phyloP scores from a whole-genome alignment of 805 yeast species.

The Saturnispora halmiae region DNA sequence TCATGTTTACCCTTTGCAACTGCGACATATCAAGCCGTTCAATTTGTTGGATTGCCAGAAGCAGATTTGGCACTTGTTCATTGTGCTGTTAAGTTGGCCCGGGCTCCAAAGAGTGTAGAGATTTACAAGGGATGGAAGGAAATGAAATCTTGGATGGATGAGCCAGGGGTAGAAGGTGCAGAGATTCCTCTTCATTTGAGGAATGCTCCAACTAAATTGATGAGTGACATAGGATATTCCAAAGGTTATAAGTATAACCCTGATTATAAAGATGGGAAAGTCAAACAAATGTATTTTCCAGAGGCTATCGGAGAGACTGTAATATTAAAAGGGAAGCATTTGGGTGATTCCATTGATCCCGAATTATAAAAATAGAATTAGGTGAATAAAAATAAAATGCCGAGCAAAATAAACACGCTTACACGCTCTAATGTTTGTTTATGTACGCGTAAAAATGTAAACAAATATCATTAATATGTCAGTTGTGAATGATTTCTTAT shows the following conservation, averaged over 20 bases:
- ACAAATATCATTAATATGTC: neutral
- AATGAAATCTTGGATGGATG: slow-evolving; percentile 51
- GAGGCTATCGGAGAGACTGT: slow-evolving; percentile 38
- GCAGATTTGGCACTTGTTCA: slow-evolving; percentile 85
- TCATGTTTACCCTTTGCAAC: slow-evolving; percentile 78
- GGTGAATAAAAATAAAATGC: neutral
- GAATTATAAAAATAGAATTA: slow-evolving; percentile 26
- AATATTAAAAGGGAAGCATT: slow-evolving; percentile 48
- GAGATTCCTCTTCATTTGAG: slow-evolving; percentile 75
- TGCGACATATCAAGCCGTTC: slow-evolving; percentile 77
- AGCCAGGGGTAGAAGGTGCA: slow-evolving; percentile 52
- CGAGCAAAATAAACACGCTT: slow-evolving; percentile 4
- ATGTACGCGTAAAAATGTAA: neutral
- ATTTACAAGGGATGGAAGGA: slow-evolving; percentile 72
- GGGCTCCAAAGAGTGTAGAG: slow-evolving; percentile 78
- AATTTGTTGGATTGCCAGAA: slow-evolving; percentile 91
- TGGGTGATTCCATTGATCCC: slow-evolving; percentile 41
- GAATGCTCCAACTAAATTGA: slow-evolving; percentile 88
- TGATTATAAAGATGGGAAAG: slow-evolving; percentile 59
- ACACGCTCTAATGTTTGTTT: neutral
- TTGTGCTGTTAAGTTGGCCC: slow-evolving; percentile 83
- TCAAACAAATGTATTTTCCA: slow-evolving; percentile 71
- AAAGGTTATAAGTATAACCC: slow-evolving; percentile 88
- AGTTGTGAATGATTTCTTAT: neutral
- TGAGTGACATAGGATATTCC: slow-evolving; percentile 84